Evolutionary conservation across 352 stramenopile species (phyloP).

Genomic region (Phytopythium boreale): DNA sequence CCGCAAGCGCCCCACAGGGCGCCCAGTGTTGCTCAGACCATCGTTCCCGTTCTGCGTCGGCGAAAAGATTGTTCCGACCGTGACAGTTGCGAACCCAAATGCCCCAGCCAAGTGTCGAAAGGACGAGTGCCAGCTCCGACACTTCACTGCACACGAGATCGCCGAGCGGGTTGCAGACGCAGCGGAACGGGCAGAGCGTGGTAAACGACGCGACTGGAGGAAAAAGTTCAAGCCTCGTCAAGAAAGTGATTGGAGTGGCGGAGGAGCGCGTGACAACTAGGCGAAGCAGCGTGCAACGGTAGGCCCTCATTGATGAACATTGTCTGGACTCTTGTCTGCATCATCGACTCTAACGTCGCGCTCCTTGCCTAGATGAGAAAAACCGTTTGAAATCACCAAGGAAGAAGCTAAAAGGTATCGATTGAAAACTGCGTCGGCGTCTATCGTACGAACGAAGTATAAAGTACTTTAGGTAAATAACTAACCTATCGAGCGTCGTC

Average conservation of each 20-base stretch:
- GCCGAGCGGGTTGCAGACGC: conserved; percentile 49
- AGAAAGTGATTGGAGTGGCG: neutral
- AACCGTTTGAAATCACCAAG: neutral
- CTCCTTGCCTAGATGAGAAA: neutral
- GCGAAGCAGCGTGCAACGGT: neutral
- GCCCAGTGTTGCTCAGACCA: conserved; percentile 12
- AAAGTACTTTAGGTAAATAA: conserved; percentile 2
- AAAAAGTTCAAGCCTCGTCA: neutral
- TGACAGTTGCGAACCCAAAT: conserved; percentile 14
- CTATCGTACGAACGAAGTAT: neutral
- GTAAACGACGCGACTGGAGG: conserved; percentile 12
- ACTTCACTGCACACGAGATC: conserved; percentile 50
- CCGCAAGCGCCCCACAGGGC: conserved; percentile 1
- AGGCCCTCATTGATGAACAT: neutral
- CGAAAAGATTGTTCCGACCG: conserved; percentile 8
- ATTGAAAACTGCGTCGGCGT: neutral
- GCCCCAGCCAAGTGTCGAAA: conserved; percentile 33
- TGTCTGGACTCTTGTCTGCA: too few species aligned
- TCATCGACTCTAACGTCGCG: neutral
- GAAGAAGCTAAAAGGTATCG: conserved; percentile 1
- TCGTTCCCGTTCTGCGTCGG: conserved; percentile 43
- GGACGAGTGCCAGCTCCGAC: conserved; percentile 31
- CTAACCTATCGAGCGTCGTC: conserved; percentile 3
- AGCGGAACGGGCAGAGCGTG: conserved; percentile 23
- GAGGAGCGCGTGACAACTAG: neutral